Conservation (phyloP, 2,329 filamentous ascomycete species). For the Fusarium musae region DNA sequence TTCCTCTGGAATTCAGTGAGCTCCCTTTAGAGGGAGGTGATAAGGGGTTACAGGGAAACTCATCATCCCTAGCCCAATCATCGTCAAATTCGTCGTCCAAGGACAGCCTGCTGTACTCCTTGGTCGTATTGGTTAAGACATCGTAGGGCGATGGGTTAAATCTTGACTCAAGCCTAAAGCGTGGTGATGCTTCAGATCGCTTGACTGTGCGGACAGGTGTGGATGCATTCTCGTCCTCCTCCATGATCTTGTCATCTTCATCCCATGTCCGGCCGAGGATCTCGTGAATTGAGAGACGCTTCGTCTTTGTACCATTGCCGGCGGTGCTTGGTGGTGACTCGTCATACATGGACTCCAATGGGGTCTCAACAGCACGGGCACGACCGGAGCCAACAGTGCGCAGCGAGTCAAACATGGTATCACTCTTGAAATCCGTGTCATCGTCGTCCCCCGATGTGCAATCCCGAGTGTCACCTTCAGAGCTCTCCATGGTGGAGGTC, state of each 20-base stretch:
- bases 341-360: conserved; percentile 83
- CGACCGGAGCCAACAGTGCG: conserved; percentile 76
- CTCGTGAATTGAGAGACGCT: conserved; percentile 68
- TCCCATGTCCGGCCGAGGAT: conserved; percentile 67
- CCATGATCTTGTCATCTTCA: conserved; percentile 66
- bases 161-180: conserved; percentile 48
- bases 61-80: conserved; percentile 68
- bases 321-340: conserved; percentile 75
- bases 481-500: conserved; percentile 73
- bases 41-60: conserved; percentile 64
- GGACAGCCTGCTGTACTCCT: conserved; percentile 63
- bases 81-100: conserved; percentile 72
- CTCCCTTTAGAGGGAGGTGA: conserved; percentile 64
- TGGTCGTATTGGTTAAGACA: conserved; percentile 48
- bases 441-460: conserved; percentile 78
- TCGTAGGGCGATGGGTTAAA: conserved; percentile 47
- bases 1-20: conserved; percentile 64
- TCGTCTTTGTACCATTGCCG: conserved; percentile 63
- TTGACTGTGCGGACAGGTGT: conserved; percentile 61
- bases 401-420: conserved; percentile 80
- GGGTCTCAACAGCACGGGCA: conserved; percentile 73
- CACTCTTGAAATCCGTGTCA: conserved; percentile 81
- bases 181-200: conserved; percentile 44
- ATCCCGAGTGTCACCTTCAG: conserved; percentile 73
- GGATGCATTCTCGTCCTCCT: conserved; percentile 68